Evolutionary conservation across 768 basidiomycete species (phyloP).

Genomic region (Boletus sp.): DNA sequence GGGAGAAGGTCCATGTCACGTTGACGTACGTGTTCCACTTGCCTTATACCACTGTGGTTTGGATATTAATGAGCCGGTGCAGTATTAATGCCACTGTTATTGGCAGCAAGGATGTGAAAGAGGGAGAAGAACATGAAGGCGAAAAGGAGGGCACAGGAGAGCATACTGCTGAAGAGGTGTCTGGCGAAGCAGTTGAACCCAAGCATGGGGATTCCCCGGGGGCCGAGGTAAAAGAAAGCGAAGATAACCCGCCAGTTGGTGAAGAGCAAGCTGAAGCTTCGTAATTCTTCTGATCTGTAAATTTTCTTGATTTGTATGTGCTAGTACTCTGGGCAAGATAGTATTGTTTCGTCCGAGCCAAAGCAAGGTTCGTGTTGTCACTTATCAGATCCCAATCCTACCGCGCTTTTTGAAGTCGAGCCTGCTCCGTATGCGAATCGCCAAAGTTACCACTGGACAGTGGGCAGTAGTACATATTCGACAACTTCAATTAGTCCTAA

Average conservation of each 20-base stretch:
- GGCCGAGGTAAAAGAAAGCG: conserved; percentile 23
- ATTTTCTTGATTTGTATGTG: conserved; percentile 4
- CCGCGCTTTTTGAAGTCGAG: too few species aligned
- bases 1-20: conserved; percentile 69
- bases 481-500: not conserved
- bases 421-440: not conserved
- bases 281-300: conserved; percentile 11
- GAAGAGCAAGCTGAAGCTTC: conserved; percentile 18
- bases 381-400: too few species aligned
- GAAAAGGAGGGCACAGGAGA: conserved; percentile 27
- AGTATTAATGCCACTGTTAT: conserved; percentile 78
- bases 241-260: conserved; percentile 16
- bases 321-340: not conserved
- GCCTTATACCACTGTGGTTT: not conserved
- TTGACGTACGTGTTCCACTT: conserved; percentile 53
- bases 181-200: conserved; percentile 23
- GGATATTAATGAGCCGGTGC: not conserved
- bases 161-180: conserved; percentile 27
- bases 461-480: too few species aligned
- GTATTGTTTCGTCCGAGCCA: not conserved
- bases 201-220: conserved; percentile 24
- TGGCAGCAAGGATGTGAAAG: conserved; percentile 58
- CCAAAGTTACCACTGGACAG: not conserved
- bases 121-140: conserved; percentile 34
- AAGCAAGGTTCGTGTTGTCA: not conserved